Evolutionary conservation across 768 basidiomycete genomes (phyloP).

Genomic region (Sporobolomyces pararoseus): DNA sequence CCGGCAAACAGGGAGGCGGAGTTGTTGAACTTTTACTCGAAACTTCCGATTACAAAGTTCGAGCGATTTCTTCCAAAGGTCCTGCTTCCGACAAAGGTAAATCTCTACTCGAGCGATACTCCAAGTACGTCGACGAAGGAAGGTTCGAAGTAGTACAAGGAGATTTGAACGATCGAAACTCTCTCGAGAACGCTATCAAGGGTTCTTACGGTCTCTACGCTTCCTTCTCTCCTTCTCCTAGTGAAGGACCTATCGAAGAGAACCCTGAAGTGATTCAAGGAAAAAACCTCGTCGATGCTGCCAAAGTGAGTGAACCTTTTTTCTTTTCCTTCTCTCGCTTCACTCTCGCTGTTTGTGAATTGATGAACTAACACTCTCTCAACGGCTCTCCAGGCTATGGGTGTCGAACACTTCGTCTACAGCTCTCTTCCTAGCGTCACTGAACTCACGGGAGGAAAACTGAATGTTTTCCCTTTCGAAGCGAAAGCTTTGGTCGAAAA

Average conservation of each 20-base stretch:
- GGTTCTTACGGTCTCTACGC: constrained; percentile 11
- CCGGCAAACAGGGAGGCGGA: constrained; percentile 23
- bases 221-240: background rate
- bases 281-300: constrained; percentile 14
- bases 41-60: constrained; percentile 10
- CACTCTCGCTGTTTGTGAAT: background rate
- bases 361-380: too few species aligned
- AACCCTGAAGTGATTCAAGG: constrained; percentile 20
- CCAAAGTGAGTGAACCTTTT: constrained; percentile 15
- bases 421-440: constrained; percentile 14
- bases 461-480: constrained; percentile 28
- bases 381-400: constrained; percentile 6
- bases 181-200: constrained; percentile 9
- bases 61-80: constrained; percentile 16
- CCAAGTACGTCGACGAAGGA: background rate
- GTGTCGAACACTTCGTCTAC: constrained; percentile 41
- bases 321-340: background rate
- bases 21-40: constrained; percentile 10
- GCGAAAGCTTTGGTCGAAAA: background rate
- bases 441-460: constrained; percentile 20
- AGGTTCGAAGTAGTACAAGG: constrained; percentile 17
- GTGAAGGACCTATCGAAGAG: background rate
- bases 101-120: constrained; percentile 1
- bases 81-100: constrained; percentile 1
- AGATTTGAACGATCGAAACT: background rate